Evolutionary conservation across 768 basidiomycete species (phyloP), one percentile per base, ranked within the genome.

Genomic region (Kwoniella shandongensis): DNA sequence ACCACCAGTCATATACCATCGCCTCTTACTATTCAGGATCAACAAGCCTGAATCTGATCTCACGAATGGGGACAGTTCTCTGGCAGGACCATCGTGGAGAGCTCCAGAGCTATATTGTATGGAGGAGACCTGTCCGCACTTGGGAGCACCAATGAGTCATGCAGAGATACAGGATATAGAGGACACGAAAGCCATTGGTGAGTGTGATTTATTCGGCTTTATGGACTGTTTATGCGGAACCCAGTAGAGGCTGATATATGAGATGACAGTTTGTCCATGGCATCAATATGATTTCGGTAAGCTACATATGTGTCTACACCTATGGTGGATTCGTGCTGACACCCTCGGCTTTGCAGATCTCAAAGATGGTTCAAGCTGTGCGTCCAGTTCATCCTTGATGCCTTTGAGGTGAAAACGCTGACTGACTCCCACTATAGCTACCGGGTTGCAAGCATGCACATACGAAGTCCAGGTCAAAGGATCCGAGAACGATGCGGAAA

Each of bases 71-170:
- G 42, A 58, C 4, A 12, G 3, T 23, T 15, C 13, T 13, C 23
- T 18, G 15, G 49, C 49, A 7, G 55, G 55, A 15, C 55, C 55
- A 38, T 57, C 57, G 32, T 59, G 53, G 56, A 62, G 49, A 20
- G 59, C 56, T 8, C 65, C 60, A 1, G 66, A 88, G 63, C 78
- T 89, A 12, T 89, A 88, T 69, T 84, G 83, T 7, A 89, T 90
- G 88, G 88, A 89, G 74, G 83, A 86, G 4, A 83, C 81, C 10
- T 89, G 88, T 72, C 88, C 88, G 3, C 88, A 90, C 77, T 80
- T 89, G 7, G 87, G 88, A 2, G 88, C 87, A 20, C 87, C 89
- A 53, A 80, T 89, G 75, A 86, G 85, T 13, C 86, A 88, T 78
- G 87, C 87, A 22, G 61, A 63, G 54, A 60, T 68, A 23, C 59